phyloP scores from a whole-genome alignment of 768 basidiomycete genomes.

The Pulveroboletus sp. region DNA sequence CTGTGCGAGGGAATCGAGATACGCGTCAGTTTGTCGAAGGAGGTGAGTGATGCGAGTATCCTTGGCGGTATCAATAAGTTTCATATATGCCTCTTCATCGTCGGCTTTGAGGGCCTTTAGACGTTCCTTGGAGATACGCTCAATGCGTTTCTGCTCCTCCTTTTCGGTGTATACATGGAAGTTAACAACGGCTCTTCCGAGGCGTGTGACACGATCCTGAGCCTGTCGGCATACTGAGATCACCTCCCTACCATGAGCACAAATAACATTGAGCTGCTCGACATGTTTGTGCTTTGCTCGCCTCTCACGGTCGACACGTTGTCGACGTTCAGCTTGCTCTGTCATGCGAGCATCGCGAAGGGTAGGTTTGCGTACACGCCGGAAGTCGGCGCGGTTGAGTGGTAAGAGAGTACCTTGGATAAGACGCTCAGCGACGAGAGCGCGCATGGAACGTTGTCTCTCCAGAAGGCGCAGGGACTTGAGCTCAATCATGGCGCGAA shows the following conservation, averaged over 20 bases:
- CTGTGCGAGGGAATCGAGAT: constrained; percentile 91
- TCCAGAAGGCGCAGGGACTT: constrained; percentile 84
- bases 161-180: constrained; percentile 92
- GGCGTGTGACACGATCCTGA: constrained; percentile 50
- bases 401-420: constrained; percentile 86
- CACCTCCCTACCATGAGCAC: constrained; percentile 75
- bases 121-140: constrained; percentile 95
- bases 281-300: constrained; percentile 95
- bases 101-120: constrained; percentile 94
- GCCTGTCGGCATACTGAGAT: constrained; percentile 62
- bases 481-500: constrained; percentile 89
- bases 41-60: constrained; percentile 98
- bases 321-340: constrained; percentile 85
- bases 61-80: constrained; percentile 97
- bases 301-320: constrained; percentile 86
- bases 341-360: constrained; percentile 86
- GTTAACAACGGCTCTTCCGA: constrained; percentile 74
- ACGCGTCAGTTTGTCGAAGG: constrained; percentile 87
- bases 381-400: constrained; percentile 88
- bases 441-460: constrained; percentile 85
- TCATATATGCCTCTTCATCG: constrained; percentile 99
- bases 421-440: constrained; percentile 80
- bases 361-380: constrained; percentile 77
- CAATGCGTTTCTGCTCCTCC: constrained; percentile 96
- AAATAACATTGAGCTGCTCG: constrained; percentile 86